phyloP scores from a whole-genome alignment of 2,329 filamentous ascomycete genomes.

The Sporothrix schenckii region DNA sequence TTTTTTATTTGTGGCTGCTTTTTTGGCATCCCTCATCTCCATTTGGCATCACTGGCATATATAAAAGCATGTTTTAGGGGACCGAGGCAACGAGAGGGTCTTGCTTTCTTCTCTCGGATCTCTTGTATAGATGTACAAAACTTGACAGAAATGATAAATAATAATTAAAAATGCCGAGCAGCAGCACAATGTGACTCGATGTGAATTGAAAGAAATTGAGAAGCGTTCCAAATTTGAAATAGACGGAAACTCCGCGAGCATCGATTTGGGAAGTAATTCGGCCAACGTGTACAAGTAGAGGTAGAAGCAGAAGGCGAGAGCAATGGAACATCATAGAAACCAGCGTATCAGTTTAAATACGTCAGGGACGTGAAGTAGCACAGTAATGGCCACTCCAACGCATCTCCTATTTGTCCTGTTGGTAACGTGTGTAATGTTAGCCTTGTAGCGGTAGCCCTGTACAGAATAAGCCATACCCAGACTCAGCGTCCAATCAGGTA shows the following conservation, averaged over 20 bases:
- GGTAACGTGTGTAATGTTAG: neutral
- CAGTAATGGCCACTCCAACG: too few species aligned
- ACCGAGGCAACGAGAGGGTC: neutral
- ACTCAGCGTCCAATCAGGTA: neutral
- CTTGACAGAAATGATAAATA: neutral
- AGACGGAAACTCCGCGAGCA: too few species aligned
- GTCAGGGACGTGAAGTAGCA: too few species aligned
- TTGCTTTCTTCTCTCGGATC: neutral
- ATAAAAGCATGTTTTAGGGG: slow-evolving; percentile 18
- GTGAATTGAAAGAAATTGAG: too few species aligned
- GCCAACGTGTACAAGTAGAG: too few species aligned
- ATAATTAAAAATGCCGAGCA: neutral
- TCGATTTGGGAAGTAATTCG: too few species aligned
- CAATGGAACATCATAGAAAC: too few species aligned
- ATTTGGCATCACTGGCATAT: slow-evolving; percentile 21
- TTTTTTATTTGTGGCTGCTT: neutral
- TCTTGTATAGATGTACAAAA: slow-evolving; percentile 24
- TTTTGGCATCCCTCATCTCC: neutral
- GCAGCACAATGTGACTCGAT: too few species aligned
- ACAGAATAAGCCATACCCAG: slow-evolving; percentile 13
- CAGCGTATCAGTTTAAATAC: too few species aligned
- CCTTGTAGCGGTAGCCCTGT: neutral
- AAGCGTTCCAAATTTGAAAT: too few species aligned
- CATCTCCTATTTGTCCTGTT: too few species aligned
- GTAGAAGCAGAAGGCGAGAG: too few species aligned